These are phyloP conservation scores for Ophiocordyceps camponoti-rufipedis DNA, from an alignment of 2,329 filamentous ascomycete species.

Conservation along the genomic window DNA sequence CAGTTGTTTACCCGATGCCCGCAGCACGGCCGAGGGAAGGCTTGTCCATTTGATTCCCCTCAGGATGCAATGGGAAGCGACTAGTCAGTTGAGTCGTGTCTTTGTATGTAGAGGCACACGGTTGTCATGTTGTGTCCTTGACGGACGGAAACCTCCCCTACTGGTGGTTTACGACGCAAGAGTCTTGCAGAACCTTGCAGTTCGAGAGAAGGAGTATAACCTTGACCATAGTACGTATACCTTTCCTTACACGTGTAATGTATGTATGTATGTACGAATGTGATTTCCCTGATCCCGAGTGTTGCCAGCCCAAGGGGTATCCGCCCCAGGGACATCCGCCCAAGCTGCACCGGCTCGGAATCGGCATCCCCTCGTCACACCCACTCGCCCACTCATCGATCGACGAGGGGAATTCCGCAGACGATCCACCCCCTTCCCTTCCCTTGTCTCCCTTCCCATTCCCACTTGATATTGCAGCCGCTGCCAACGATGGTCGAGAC, in stretches of 20 bases:
- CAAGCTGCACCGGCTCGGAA: not conserved
- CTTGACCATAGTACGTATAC: not conserved
- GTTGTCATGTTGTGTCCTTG: no score
- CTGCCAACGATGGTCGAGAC: not conserved
- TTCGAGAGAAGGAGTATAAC: not conserved
- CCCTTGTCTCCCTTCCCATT: not conserved
- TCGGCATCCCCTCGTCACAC: not conserved
- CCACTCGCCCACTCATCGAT: not conserved
- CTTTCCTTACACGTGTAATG: not conserved
- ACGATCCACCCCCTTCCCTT: not conserved
- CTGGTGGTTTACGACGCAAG: no score
- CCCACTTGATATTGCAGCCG: no score
- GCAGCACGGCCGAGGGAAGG: not conserved
- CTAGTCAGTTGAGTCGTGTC: not conserved
- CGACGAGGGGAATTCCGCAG: not conserved
- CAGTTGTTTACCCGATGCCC: not conserved
- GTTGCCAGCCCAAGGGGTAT: no score
- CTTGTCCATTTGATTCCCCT: not conserved
- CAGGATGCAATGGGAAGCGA: not conserved
- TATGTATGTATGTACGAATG: not conserved
- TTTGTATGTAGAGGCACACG: not conserved
- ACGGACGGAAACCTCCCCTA: no score
- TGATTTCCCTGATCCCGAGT: not conserved
- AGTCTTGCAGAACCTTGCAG: no score
- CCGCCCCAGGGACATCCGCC: no score